A percentile compares a stretch with the other conserved stretches of the same genome.
phyloP scores from a whole-genome alignment of 495 filamentous ascomycete species.

The Viridothelium virens region DNA sequence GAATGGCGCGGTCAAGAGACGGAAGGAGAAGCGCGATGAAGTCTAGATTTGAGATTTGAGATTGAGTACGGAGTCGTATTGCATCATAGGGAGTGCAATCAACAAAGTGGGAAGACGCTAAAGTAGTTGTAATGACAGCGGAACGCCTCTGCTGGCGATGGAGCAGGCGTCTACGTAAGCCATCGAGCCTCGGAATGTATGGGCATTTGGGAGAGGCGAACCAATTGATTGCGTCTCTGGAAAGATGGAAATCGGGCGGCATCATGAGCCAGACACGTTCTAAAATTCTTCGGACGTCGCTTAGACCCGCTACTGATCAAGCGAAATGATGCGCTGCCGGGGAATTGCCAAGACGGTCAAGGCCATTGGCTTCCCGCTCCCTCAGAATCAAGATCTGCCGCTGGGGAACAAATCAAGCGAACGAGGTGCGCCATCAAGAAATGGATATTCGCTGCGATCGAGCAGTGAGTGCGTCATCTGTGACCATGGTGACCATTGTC shows the following conservation, averaged over 20 bases:
- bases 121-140: not conserved
- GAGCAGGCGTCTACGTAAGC: not conserved
- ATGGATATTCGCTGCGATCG: not conserved
- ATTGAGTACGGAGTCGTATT: not conserved
- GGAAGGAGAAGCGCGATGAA: not conserved
- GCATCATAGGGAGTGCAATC: not conserved
- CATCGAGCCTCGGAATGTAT: not conserved
- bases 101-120: not conserved
- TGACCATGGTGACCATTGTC: not conserved
- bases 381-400: not conserved
- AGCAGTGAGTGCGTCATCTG: not conserved
- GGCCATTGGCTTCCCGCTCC: no score
- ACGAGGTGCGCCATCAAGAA: not conserved
- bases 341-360: not conserved
- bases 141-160: not conserved
- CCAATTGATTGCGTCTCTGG: not conserved
- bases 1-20: no score
- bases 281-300: no score
- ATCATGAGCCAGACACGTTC: not conserved
- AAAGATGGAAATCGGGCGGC: not conserved
- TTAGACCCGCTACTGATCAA: not conserved
- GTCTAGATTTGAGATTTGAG: no score
- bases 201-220: no score
- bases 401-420: conserved; percentile 3
- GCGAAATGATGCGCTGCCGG: not conserved